These are phyloP conservation scores for Psilocybe subaeruginosa DNA, from an alignment of 768 basidiomycete species.

Conservation along the genomic window DNA sequence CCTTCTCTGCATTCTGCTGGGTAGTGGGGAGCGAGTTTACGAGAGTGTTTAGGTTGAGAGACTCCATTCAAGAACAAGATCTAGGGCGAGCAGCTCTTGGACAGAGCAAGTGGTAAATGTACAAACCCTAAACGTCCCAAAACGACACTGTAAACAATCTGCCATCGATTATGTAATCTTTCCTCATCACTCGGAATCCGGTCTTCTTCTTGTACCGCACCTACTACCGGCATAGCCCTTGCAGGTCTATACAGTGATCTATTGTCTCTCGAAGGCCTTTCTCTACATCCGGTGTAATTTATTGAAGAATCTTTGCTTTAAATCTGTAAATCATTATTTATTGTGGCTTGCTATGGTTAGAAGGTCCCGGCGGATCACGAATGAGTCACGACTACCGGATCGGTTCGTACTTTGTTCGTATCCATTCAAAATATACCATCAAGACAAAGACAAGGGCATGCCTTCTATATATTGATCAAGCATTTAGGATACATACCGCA, in stretches of 20 bases:
- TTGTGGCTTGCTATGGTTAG: background rate
- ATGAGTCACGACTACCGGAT: background rate
- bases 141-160: conserved; percentile 6
- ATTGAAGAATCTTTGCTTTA: background rate
- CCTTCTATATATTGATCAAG: no score
- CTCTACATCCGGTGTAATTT: background rate
- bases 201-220: background rate
- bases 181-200: background rate
- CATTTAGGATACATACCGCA: no score
- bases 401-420: background rate
- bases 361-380: background rate
- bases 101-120: background rate
- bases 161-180: conserved; percentile 3
- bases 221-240: no score
- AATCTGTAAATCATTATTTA: background rate
- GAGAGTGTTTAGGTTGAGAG: conserved; percentile 79
- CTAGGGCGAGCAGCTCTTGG: background rate
- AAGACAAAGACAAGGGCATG: background rate
- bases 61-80: conserved; percentile 53
- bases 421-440: background rate
- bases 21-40: conserved; percentile 73
- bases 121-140: conserved; percentile 1
- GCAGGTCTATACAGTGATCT: no score
- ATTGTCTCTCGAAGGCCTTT: background rate
- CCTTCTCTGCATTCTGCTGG: conserved; percentile 81